These are phyloP conservation scores for Quercus mongolica DNA, from an alignment of 306 rosid genomes.

Conservation along the genomic window DNA sequence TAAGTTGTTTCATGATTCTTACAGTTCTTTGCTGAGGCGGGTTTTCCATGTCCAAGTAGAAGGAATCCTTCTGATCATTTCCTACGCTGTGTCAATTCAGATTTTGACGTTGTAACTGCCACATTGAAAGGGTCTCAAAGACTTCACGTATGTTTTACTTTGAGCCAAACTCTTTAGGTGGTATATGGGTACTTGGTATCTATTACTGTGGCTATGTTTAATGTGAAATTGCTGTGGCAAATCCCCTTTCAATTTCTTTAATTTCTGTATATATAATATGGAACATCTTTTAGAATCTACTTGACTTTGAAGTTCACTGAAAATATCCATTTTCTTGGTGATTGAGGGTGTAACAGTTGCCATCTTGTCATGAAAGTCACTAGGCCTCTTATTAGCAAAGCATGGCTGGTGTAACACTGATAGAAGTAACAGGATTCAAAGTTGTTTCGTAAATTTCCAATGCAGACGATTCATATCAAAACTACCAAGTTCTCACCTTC, in stretches of 20 bases:
- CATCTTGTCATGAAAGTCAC: background rate
- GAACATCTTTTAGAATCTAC: background rate
- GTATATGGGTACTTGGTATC: background rate
- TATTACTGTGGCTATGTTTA: background rate
- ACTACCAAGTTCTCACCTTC: too few relatives aligned
- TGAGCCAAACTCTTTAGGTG: background rate
- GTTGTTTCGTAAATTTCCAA: background rate
- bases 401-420: background rate
- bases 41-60: conserved; percentile 79
- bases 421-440: background rate
- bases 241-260: background rate
- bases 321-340: background rate
- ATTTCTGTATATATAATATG: background rate
- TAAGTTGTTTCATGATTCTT: conserved; percentile 2
- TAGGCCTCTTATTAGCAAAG: background rate
- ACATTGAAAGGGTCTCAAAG: conserved; percentile 80
- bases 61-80: conserved; percentile 90
- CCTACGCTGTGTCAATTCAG: conserved; percentile 79
- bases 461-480: background rate
- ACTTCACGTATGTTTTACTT: conserved; percentile 46
- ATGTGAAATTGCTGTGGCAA: background rate
- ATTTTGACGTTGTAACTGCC: conserved; percentile 72
- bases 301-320: background rate
- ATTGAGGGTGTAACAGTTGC: too few relatives aligned
- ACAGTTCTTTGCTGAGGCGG: conserved; percentile 83